Evolutionary conservation across 192 early-diverging fungal genomes (phyloP), one percentile per base, ranked within the genome.

Genomic region (Jimgerdemannia lactiflua): DNA sequence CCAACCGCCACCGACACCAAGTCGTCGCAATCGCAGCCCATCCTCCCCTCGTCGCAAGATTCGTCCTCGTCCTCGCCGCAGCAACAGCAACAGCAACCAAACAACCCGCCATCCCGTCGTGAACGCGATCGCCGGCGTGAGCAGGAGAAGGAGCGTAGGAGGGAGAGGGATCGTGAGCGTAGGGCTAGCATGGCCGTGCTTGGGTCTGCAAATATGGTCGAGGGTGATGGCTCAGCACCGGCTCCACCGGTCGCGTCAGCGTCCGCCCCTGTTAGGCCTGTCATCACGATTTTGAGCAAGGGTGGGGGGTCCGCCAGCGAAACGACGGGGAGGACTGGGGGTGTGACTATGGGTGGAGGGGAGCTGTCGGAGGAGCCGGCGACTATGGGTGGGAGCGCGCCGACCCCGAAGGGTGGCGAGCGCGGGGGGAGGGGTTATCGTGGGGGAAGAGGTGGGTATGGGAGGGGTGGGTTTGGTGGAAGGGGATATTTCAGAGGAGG

Each of bases 371-470:
- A n/a, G n/a, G n/a, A n/a, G n/a, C n/a, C n/a, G n/a, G n/a, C 43
- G 41, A 4, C 20, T 41, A 66, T 40, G 59, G 63, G 11, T 49
- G 72, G 1, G 72, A 66, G 29, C 10, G 49, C 11, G 9, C 64
- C 17, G 64, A 66, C n/a, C n/a, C n/a, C n/a, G n/a, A n/a, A n/a
- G n/a, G n/a, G n/a, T n/a, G n/a, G n/a, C n/a, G n/a, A 65, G 2
- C 4, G 72, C 29, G 64, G 72, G 20, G 72, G 72, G 18, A 64
- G 72, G 64, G 72, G 72, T 65, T 64, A 73, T 39, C 72, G 64
- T 71, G 44, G 71, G 39, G 67, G 67, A 3, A 39, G 72, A 14
- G 63, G 72, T 64, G 72, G 72, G 19, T 66, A 66, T 66, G 72
- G 72, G 4, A 66, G 72, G 43, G 72, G 72, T 17, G 42, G 72